Conservation (phyloP, 164 flowering plant genomes). For the Taxillus chinensis region DNA sequence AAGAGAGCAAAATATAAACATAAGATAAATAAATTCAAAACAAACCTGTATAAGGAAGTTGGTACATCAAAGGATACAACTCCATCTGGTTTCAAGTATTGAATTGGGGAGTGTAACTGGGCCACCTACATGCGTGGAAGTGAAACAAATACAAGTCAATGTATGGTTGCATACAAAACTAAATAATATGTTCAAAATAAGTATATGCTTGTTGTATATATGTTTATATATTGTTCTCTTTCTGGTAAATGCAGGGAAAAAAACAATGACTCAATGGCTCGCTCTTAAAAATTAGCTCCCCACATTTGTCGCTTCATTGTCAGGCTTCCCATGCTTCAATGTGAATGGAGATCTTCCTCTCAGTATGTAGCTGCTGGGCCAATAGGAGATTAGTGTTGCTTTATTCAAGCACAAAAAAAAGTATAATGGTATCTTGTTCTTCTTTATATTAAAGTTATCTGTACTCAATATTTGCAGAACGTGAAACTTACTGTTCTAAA, state of each 20-base stretch:
- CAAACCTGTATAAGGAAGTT: constrained; percentile 84
- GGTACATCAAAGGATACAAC: constrained; percentile 78
- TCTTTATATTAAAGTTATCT: background rate
- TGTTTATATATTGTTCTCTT: too few species aligned
- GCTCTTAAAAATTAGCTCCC: constrained; percentile 15
- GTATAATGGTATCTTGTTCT: background rate
- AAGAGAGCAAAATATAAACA: too few species aligned
- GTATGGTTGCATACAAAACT: background rate
- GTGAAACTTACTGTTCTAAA: constrained; percentile 68
- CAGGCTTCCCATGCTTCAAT: constrained; percentile 93
- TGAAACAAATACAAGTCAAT: constrained; percentile 1
- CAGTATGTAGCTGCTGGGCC: constrained; percentile 50
- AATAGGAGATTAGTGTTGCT: background rate
- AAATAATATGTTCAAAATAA: background rate
- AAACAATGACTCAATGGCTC: too few species aligned
- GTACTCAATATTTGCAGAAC: background rate
- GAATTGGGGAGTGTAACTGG: constrained; percentile 50
- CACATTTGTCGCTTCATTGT: constrained; percentile 82
- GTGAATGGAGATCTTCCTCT: constrained; percentile 73
- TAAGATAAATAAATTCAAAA: background rate
- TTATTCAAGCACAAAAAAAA: background rate
- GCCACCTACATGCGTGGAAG: constrained; percentile 46
- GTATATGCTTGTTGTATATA: too few species aligned
- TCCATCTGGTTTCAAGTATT: constrained; percentile 87
- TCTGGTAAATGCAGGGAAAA: too few species aligned